A percentile compares a stretch with the other conserved stretches of the same genome.
Evolutionary conservation across 176 grass and related monocot genomes (phyloP).

Genomic region (Tuctoria greenei): DNA sequence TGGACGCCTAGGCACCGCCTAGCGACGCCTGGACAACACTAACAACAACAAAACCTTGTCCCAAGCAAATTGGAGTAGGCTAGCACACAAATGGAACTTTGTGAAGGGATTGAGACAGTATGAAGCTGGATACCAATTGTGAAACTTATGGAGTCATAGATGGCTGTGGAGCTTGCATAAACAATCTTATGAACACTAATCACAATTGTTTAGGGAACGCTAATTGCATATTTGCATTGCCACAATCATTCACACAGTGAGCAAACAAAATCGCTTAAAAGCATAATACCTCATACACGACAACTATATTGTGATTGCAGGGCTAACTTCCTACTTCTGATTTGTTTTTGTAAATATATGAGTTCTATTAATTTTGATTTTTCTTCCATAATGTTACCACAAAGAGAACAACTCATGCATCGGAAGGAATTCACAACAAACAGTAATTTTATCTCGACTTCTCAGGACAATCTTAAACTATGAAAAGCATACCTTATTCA

Average conservation of each 20-base stretch:
- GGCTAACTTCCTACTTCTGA: background rate
- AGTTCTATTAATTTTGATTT: background rate
- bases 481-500: slow-evolving; percentile 70
- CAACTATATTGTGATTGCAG: slow-evolving; percentile 10
- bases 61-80: background rate
- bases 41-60: background rate
- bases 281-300: background rate
- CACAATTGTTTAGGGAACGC: no score
- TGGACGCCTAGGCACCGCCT: no score
- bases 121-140: background rate
- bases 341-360: background rate
- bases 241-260: background rate
- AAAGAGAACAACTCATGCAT: background rate
- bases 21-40: no score
- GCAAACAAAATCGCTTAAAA: background rate
- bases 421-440: slow-evolving; percentile 14
- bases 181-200: background rate
- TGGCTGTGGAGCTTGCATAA: background rate
- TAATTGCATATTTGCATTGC: background rate
- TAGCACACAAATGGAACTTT: slow-evolving; percentile 1
- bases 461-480: background rate
- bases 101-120: background rate
- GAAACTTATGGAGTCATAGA: background rate
- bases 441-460: background rate
- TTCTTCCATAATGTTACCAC: slow-evolving; percentile 7